These are phyloP conservation scores for Centella asiatica DNA, from an alignment of 129 eudicot genomes.

Conservation along the genomic window DNA sequence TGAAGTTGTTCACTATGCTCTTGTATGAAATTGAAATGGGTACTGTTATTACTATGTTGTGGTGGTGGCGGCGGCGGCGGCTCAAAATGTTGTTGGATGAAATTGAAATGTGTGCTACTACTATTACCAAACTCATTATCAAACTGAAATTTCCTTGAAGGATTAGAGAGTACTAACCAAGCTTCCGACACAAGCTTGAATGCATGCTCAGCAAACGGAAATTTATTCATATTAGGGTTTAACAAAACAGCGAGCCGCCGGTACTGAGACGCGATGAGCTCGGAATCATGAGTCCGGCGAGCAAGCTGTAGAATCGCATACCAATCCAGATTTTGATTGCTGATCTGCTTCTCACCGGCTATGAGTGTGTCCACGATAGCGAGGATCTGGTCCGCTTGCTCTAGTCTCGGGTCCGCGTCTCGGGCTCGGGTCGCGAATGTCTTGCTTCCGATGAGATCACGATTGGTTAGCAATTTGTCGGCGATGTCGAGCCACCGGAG, in stretches of 20 bases:
- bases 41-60: too few relatives aligned
- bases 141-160: conserved; percentile 50
- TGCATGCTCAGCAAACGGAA: conserved; percentile 70
- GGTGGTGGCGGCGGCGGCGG: background rate
- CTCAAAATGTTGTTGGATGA: background rate
- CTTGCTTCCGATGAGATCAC: conserved; percentile 70
- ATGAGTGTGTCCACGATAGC: conserved; percentile 71
- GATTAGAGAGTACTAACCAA: conserved; percentile 58
- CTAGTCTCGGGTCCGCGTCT: conserved; percentile 71
- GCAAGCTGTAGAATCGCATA: conserved; percentile 67
- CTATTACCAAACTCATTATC: conserved; percentile 37
- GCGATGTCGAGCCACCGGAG: conserved; percentile 76
- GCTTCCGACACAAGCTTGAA: conserved; percentile 64
- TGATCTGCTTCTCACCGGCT: conserved; percentile 64
- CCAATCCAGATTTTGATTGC: conserved; percentile 48
- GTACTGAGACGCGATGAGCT: conserved; percentile 55
- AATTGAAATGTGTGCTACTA: conserved; percentile 2
- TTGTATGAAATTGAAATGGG: background rate
- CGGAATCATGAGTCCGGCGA: conserved; percentile 40
- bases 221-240: conserved; percentile 39
- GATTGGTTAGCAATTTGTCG: conserved; percentile 61
- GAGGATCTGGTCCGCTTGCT: conserved; percentile 67
- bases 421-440: conserved; percentile 87
- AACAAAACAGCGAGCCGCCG: conserved; percentile 42
- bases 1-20: background rate